Evolutionary conservation across 1,284 basidiomycete genomes (phyloP).

Genomic region (Ustilago esculenta): DNA sequence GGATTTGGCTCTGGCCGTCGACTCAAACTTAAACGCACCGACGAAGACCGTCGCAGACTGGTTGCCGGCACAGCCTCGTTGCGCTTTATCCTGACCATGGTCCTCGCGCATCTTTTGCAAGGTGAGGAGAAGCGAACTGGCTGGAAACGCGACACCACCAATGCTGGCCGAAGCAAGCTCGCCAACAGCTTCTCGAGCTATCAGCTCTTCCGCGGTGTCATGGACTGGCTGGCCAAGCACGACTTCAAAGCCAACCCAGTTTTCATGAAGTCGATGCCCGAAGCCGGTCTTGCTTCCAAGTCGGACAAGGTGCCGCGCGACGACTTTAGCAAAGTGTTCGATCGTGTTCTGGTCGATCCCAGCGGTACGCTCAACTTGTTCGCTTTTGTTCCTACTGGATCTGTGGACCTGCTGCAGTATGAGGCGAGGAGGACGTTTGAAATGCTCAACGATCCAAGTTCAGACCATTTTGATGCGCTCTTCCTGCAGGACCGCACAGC

Average conservation of each 20-base stretch:
- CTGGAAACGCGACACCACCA: slow-evolving; percentile 32
- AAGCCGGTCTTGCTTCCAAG: slow-evolving; percentile 43
- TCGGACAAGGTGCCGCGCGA: slow-evolving; percentile 63
- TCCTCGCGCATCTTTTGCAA: slow-evolving; percentile 65
- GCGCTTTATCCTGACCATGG: slow-evolving; percentile 72
- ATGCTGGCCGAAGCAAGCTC: slow-evolving; percentile 70
- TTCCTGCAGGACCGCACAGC: slow-evolving; percentile 72
- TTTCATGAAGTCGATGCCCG: slow-evolving; percentile 72
- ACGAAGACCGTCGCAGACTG: slow-evolving; percentile 31
- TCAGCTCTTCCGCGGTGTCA: slow-evolving; percentile 81
- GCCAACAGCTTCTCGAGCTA: slow-evolving; percentile 83
- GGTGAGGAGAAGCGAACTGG: slow-evolving; percentile 64
- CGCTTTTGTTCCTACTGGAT: slow-evolving; percentile 68
- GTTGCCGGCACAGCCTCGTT: slow-evolving; percentile 71
- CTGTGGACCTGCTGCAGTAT: slow-evolving; percentile 75
- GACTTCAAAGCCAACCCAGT: slow-evolving; percentile 75
- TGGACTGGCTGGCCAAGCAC: slow-evolving; percentile 78
- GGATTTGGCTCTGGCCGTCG: slow-evolving; percentile 72
- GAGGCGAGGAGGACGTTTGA: slow-evolving; percentile 60
- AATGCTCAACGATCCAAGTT: slow-evolving; percentile 64
- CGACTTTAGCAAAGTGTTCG: slow-evolving; percentile 64
- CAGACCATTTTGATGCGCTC: slow-evolving; percentile 78
- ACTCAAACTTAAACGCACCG: slow-evolving; percentile 66
- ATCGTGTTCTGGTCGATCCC: slow-evolving; percentile 79
- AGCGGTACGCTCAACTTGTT: slow-evolving; percentile 82